A percentile compares a stretch with the other conserved stretches of the same genome.
Evolutionary conservation across 2,329 filamentous ascomycete species (phyloP).

Genomic region (Rhexocercosporidium sp.): DNA sequence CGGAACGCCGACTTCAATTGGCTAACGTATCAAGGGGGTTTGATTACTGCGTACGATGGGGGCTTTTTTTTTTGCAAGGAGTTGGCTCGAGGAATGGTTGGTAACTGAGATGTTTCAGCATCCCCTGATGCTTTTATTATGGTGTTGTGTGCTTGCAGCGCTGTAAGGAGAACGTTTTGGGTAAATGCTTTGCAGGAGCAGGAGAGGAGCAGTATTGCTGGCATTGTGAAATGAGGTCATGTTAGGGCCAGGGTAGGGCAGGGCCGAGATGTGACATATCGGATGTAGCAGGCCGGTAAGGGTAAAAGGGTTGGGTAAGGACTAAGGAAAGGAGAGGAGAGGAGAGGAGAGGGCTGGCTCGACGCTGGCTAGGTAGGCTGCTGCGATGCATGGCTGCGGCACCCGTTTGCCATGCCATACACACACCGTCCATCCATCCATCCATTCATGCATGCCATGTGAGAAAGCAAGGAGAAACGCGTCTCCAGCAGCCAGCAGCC

Average conservation of each 20-base stretch:
- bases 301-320: too few relatives aligned
- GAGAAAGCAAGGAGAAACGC: too few relatives aligned
- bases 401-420: too few relatives aligned
- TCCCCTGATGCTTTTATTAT: neutral
- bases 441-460: too few relatives aligned
- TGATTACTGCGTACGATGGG: neutral
- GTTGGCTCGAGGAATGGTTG: neutral
- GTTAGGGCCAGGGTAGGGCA: neutral
- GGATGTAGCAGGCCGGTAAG: neutral
- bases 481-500: too few relatives aligned
- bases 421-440: too few relatives aligned
- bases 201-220: neutral
- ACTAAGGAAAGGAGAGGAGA: too few relatives aligned
- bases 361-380: too few relatives aligned
- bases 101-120: neutral
- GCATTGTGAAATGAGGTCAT: neutral
- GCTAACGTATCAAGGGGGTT: neutral
- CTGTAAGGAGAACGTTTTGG: too few relatives aligned
- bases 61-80: neutral
- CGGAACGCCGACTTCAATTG: neutral
- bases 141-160: neutral
- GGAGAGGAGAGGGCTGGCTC: too few relatives aligned
- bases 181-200: neutral
- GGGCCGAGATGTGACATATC: neutral
- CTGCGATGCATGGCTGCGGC: too few relatives aligned